These are phyloP conservation scores for Alternaria atra DNA, from an alignment of 2,329 filamentous ascomycete genomes.

Conservation along the genomic window DNA sequence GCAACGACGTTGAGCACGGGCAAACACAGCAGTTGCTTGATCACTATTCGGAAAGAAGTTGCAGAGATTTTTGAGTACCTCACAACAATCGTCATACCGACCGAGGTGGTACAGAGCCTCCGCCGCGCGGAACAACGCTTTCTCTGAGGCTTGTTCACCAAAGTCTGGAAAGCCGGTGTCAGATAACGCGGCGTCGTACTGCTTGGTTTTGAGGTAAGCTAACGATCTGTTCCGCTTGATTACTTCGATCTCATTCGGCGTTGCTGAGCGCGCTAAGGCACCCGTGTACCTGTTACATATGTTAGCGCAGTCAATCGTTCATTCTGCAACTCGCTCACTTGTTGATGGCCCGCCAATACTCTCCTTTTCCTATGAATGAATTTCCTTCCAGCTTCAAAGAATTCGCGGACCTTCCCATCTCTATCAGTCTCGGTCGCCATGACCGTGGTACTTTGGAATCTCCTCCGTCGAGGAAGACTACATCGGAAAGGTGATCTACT, in stretches of 20 bases:
- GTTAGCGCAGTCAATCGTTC: not conserved
- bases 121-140: conserved; percentile 55
- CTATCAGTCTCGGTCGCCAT: conserved; percentile 42
- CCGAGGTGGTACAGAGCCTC: conserved; percentile 56
- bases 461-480: conserved; percentile 50
- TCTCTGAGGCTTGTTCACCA: conserved; percentile 44
- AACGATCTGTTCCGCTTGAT: conserved; percentile 51
- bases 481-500: conserved; percentile 63
- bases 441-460: conserved; percentile 53
- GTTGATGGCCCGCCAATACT: conserved; percentile 27
- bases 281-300: conserved; percentile 54
- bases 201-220: conserved; percentile 42
- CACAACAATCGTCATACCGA: conserved; percentile 47
- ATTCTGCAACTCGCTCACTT: conserved; percentile 8
- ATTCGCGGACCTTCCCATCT: conserved; percentile 10
- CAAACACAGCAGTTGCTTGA: conserved; percentile 36
- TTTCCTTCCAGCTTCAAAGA: conserved; percentile 25
- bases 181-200: conserved; percentile 49
- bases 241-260: conserved; percentile 42
- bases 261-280: conserved; percentile 17
- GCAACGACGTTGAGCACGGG: conserved; percentile 27
- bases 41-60: conserved; percentile 35
- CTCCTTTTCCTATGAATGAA: conserved; percentile 8
- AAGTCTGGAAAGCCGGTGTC: conserved; percentile 36
- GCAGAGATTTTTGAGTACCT: conserved; percentile 46